Conservation (phyloP, 208 protist species). For the Blastocrithidia nonstop region DNA sequence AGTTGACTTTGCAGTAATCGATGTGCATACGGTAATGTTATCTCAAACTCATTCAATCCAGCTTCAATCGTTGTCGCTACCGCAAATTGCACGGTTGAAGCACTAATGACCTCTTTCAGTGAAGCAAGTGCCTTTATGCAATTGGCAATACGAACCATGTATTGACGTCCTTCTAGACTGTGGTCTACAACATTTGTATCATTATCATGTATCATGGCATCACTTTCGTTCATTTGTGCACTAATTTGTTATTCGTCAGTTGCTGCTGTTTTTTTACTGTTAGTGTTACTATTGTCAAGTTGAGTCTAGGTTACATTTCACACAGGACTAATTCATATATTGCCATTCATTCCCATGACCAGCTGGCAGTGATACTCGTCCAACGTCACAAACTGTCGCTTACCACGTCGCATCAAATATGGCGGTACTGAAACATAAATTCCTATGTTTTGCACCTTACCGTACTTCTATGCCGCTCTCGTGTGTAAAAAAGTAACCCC, state of each 20-base stretch:
- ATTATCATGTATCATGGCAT: neutral
- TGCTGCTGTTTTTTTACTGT: too few species aligned
- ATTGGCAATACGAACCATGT: constrained; percentile 50
- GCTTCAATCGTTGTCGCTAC: constrained; percentile 32
- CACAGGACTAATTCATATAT: constrained; percentile 73
- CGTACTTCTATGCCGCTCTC: constrained; percentile 71
- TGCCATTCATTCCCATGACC: constrained; percentile 79
- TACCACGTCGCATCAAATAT: constrained; percentile 52
- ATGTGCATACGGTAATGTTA: constrained; percentile 17
- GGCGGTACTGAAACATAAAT: constrained; percentile 44
- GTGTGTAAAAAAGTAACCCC: constrained; percentile 92
- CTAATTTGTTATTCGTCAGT: neutral
- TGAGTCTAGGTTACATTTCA: too few species aligned
- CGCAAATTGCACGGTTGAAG: constrained; percentile 26
- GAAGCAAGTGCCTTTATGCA: constrained; percentile 43
- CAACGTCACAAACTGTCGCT: constrained; percentile 67
- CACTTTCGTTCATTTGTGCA: neutral
- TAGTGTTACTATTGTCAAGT: too few species aligned
- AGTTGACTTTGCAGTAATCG: constrained; percentile 7
- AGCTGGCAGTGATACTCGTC: constrained; percentile 11
- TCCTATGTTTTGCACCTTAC: constrained; percentile 36
- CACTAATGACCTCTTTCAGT: constrained; percentile 32
- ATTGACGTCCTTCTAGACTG: constrained; percentile 14
- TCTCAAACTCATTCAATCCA: constrained; percentile 35
- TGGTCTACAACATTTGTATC: constrained; percentile 6